Percentiles rank a stretch among this genome's conserved stretches.
Conservation (phyloP, 495 filamentous ascomycete genomes). For the Sabuloglossum arenarium region DNA sequence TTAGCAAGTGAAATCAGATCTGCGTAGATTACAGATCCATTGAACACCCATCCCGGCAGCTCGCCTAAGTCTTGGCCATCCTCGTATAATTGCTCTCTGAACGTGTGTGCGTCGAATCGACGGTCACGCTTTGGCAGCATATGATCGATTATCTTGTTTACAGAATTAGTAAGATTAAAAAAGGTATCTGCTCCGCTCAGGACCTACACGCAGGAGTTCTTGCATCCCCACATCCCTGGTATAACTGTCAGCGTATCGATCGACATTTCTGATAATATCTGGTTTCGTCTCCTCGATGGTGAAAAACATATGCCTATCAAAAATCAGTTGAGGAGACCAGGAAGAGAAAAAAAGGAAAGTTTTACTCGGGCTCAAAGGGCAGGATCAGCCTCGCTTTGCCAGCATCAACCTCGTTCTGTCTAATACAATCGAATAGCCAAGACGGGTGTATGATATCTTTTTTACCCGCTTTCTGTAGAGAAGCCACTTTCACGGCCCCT, state of each 20-base stretch:
- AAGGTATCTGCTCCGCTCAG: constrained; percentile 7
- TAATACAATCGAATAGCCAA: constrained; percentile 73
- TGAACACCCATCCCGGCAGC: constrained; percentile 46
- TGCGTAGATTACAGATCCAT: constrained; percentile 34
- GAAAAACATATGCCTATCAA: constrained; percentile 34
- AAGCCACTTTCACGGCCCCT: constrained; percentile 69
- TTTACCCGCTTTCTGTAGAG: constrained; percentile 46
- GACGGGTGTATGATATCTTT: constrained; percentile 52
- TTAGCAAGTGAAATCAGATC: constrained; percentile 10
- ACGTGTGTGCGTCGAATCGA: constrained; percentile 14
- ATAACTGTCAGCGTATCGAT: constrained; percentile 71
- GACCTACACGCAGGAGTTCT: constrained; percentile 38
- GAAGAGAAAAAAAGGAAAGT: background rate
- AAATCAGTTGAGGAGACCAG: background rate
- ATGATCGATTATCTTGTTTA: constrained; percentile 21
- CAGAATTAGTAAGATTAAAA: background rate
- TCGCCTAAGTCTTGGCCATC: constrained; percentile 29
- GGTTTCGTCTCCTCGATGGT: constrained; percentile 23
- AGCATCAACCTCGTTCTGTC: constrained; percentile 40
- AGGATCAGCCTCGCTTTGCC: constrained; percentile 34
- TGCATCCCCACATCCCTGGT: constrained; percentile 42
- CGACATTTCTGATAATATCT: constrained; percentile 32
- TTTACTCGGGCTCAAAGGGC: constrained; percentile 45
- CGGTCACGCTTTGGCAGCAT: constrained; percentile 22
- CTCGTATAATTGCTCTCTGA: constrained; percentile 33